Conservation (phyloP, 306 rosid species). For the Gleditsia sinensis region DNA sequence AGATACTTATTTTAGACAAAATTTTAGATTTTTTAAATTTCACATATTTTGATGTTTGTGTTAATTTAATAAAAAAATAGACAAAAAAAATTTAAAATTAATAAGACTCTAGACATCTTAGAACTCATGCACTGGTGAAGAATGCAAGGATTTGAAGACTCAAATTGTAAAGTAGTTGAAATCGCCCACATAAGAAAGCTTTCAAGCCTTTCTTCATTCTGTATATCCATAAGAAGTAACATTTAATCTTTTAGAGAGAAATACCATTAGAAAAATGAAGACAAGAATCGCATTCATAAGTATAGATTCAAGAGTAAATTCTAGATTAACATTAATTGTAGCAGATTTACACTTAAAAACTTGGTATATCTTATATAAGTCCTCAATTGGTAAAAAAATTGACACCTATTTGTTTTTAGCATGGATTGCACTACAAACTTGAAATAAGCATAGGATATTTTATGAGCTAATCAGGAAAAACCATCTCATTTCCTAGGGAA, state of each 20-base stretch:
- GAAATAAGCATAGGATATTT: background rate
- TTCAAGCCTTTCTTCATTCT: conserved; percentile 64
- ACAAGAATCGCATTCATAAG: conserved; percentile 68
- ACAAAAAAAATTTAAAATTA: too few species aligned
- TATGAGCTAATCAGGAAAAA: conserved; percentile 12
- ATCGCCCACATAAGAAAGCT: conserved; percentile 75
- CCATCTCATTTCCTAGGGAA: background rate
- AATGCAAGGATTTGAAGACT: too few species aligned
- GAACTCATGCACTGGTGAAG: too few species aligned
- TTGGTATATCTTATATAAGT: conserved; percentile 58
- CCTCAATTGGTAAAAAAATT: too few species aligned
- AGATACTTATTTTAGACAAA: too few species aligned
- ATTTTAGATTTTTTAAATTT: too few species aligned
- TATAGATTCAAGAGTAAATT: conserved; percentile 64
- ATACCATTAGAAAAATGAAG: conserved; percentile 61
- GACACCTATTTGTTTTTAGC: too few species aligned
- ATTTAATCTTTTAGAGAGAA: conserved; percentile 10
- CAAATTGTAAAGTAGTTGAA: conserved; percentile 57
- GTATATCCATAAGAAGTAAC: conserved; percentile 21
- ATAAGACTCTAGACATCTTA: too few species aligned
- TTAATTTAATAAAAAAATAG: too few species aligned
- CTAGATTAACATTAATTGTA: conserved; percentile 37
- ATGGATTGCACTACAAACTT: too few species aligned
- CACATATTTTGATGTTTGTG: too few species aligned
- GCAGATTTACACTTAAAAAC: conserved; percentile 40